phyloP scores from a whole-genome alignment of 2,329 filamentous ascomycete genomes.

The Paecilomyces niveus region DNA sequence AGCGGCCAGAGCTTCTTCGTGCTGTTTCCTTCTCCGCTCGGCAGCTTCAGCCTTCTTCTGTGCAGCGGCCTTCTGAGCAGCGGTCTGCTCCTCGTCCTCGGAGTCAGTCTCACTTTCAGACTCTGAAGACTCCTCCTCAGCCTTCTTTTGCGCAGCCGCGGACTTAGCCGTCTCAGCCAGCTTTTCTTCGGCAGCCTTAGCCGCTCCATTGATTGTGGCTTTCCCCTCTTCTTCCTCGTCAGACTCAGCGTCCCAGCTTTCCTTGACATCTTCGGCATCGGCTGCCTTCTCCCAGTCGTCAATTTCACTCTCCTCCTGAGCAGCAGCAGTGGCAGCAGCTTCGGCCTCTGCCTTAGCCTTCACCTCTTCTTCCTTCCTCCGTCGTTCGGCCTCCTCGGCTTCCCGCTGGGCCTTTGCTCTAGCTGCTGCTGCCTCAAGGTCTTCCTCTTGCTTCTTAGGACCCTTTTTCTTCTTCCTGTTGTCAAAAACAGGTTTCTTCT shows the following conservation, averaged over 20 bases:
- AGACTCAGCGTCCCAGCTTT: constrained; percentile 76
- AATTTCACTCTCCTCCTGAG: constrained; percentile 52
- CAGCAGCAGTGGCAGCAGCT: constrained; percentile 55
- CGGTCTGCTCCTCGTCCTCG: constrained; percentile 61
- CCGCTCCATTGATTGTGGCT: constrained; percentile 15
- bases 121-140: constrained; percentile 18
- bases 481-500: constrained; percentile 71
- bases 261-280: constrained; percentile 72
- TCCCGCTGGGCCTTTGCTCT: constrained; percentile 37
- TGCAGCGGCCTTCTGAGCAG: constrained; percentile 63
- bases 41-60: constrained; percentile 82
- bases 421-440: constrained; percentile 43
- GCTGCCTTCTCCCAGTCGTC: constrained; percentile 85
- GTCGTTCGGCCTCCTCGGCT: constrained; percentile 48
- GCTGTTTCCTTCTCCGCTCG: constrained; percentile 78
- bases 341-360: constrained; percentile 74
- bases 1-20: constrained; percentile 85
- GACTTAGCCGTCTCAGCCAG: constrained; percentile 14
- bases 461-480: constrained; percentile 73
- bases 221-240: constrained; percentile 45
- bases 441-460: constrained; percentile 54
- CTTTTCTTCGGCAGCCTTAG: constrained; percentile 19
- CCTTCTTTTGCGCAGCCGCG: constrained; percentile 4
- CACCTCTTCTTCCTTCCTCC: constrained; percentile 55
- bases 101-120: constrained; percentile 51